Evolutionary conservation across 108 stramenopile species (phyloP).

Genomic region (Skeletonema tropicum): DNA sequence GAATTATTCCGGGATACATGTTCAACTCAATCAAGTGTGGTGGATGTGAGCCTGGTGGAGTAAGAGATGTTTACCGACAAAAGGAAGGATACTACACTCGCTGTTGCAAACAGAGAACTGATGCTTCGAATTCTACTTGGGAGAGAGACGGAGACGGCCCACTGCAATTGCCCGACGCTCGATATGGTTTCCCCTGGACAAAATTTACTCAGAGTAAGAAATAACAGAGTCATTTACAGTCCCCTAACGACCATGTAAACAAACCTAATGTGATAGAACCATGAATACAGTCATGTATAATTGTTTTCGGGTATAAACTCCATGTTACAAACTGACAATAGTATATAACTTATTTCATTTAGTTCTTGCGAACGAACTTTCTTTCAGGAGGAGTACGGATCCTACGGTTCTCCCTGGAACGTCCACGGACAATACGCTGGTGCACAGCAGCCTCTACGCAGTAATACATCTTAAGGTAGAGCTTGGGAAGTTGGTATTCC

Average conservation of each 20-base stretch:
- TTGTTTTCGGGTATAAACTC: background rate
- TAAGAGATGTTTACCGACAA: constrained; percentile 46
- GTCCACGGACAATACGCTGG: constrained; percentile 99
- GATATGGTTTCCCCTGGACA: constrained; percentile 63
- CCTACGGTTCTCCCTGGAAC: constrained; percentile 88
- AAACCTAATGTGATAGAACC: background rate
- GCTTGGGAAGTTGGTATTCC: constrained; percentile 98
- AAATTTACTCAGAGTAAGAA: constrained; percentile 2
- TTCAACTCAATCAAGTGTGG: constrained; percentile 54
- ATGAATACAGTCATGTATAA: background rate
- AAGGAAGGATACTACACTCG: constrained; percentile 56
- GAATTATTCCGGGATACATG: constrained; percentile 54
- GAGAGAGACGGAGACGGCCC: constrained; percentile 34
- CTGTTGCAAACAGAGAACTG: constrained; percentile 7
- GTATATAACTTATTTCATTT: constrained; percentile 26
- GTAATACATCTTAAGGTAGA: constrained; percentile 99
- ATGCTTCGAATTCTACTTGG: constrained; percentile 7
- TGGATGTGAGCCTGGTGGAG: constrained; percentile 35
- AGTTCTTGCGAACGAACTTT: constrained; percentile 47
- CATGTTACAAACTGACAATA: constrained; percentile 6
- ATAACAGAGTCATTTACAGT: too few species aligned
- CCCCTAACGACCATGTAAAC: background rate
- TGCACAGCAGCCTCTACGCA: constrained; percentile 99
- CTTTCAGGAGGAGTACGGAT: constrained; percentile 93
- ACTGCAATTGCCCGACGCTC: constrained; percentile 42